phyloP scores from a whole-genome alignment of 805 yeast species.

The Dipodascus geniculatus region DNA sequence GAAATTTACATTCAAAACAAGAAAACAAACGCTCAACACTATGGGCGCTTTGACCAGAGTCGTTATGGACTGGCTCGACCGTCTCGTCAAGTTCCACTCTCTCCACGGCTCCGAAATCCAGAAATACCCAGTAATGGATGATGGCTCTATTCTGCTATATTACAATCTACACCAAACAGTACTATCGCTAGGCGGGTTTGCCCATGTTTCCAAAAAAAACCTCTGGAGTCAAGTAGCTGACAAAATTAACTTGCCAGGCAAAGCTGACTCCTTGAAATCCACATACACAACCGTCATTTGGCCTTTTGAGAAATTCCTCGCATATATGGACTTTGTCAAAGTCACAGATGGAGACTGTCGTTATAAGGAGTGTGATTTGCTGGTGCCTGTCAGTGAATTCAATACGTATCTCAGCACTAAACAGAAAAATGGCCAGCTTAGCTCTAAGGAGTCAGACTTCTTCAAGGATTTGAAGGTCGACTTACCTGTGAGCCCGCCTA shows the following conservation, averaged over 20 bases:
- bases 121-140: conserved; percentile 18
- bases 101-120: conserved; percentile 16
- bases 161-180: conserved; percentile 23
- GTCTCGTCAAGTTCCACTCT: conserved; percentile 23
- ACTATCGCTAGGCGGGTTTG: conserved; percentile 19
- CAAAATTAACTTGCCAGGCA: not conserved
- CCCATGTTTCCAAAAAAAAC: conserved; percentile 14
- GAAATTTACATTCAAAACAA: conserved; percentile 22
- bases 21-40: conserved; percentile 25
- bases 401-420: not conserved
- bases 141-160: conserved; percentile 18
- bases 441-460: not conserved
- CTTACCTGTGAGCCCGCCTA: not conserved
- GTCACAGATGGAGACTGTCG: not conserved
- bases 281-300: not conserved
- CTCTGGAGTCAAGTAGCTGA: conserved; percentile 3
- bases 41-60: conserved; percentile 27
- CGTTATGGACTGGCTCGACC: conserved; percentile 23
- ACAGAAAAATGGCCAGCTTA: not conserved
- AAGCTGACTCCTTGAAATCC: not conserved
- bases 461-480: not conserved
- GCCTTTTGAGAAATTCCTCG: not conserved
- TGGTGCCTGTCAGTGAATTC: not conserved
- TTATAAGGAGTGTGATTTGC: not conserved
- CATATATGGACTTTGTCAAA: not conserved